phyloP scores from a whole-genome alignment of 2,329 filamentous ascomycete genomes.

The Ceratocystis colombiana region DNA sequence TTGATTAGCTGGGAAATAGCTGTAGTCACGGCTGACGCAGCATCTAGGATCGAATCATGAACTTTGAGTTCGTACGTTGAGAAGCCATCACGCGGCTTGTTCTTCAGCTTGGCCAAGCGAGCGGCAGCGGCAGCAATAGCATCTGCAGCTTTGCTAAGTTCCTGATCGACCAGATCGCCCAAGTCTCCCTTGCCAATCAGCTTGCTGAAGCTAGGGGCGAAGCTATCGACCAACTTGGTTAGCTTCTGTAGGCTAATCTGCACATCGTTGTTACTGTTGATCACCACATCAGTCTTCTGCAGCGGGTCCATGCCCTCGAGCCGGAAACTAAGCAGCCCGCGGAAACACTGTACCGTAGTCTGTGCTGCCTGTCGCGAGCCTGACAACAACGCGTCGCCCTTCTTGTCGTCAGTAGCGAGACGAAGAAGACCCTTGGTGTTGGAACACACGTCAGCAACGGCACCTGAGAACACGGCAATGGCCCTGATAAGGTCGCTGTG shows the following conservation, averaged over 20 bases:
- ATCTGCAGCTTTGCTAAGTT: slow-evolving; percentile 86
- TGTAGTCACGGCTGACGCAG: slow-evolving; percentile 83
- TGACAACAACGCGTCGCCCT: slow-evolving; percentile 72
- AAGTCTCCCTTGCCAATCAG: slow-evolving; percentile 74
- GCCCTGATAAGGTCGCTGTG: slow-evolving; percentile 89
- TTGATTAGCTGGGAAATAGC: slow-evolving; percentile 92
- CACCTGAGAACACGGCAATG: slow-evolving; percentile 79
- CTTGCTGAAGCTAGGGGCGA: slow-evolving; percentile 78
- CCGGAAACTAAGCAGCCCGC: slow-evolving; percentile 83
- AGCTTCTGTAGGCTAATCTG: slow-evolving; percentile 88
- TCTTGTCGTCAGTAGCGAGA: slow-evolving; percentile 91
- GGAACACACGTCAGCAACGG: slow-evolving; percentile 84
- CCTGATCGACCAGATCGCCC: slow-evolving; percentile 82
- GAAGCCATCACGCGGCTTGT: slow-evolving; percentile 91
- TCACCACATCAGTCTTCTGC: slow-evolving; percentile 92
- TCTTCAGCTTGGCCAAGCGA: slow-evolving; percentile 81
- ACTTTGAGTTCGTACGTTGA: slow-evolving; percentile 94
- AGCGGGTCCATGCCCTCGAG: slow-evolving; percentile 81
- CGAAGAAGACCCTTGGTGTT: slow-evolving; percentile 93
- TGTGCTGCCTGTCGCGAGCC: slow-evolving; percentile 75
- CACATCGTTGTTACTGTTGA: slow-evolving; percentile 94
- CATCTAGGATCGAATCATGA: slow-evolving; percentile 87
- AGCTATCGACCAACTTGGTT: slow-evolving; percentile 84
- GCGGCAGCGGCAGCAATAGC: slow-evolving; percentile 89
- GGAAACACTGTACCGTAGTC: slow-evolving; percentile 89